phyloP scores from a whole-genome alignment of 108 stramenopile genomes.

The Thalassiosira profunda region DNA sequence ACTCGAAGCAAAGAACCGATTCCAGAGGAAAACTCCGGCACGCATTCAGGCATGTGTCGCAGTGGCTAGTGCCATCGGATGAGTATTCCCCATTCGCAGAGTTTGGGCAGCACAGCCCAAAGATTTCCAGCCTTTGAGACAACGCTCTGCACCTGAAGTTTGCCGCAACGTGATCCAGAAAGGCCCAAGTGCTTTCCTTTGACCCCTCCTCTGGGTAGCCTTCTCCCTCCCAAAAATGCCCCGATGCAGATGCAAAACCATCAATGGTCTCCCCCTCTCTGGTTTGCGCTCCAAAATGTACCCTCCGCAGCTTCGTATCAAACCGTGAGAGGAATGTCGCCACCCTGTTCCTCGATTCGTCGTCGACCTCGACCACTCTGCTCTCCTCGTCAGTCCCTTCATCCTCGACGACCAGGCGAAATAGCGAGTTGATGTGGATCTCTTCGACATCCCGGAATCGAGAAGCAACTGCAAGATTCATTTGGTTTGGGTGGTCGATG shows the following conservation, averaged over 20 bases:
- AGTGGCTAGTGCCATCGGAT: too few species aligned
- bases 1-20: background rate
- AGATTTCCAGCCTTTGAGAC: background rate
- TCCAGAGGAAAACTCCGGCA: conserved; percentile 4
- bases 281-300: background rate
- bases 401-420: background rate
- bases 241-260: background rate
- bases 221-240: background rate
- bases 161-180: background rate
- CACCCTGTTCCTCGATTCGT: background rate
- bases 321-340: background rate
- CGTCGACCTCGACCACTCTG: background rate
- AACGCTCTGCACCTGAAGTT: background rate
- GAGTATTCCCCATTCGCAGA: background rate
- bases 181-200: background rate
- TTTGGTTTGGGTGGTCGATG: background rate
- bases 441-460: conserved; percentile 4
- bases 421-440: conserved; percentile 8
- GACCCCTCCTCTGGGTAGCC: background rate
- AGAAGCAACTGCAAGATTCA: conserved; percentile 1
- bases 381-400: background rate
- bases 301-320: background rate
- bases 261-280: background rate
- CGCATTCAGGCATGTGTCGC: background rate
- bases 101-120: background rate